Conservation (phyloP, 805 yeast species). For the Hanseniaspora lachancei region DNA sequence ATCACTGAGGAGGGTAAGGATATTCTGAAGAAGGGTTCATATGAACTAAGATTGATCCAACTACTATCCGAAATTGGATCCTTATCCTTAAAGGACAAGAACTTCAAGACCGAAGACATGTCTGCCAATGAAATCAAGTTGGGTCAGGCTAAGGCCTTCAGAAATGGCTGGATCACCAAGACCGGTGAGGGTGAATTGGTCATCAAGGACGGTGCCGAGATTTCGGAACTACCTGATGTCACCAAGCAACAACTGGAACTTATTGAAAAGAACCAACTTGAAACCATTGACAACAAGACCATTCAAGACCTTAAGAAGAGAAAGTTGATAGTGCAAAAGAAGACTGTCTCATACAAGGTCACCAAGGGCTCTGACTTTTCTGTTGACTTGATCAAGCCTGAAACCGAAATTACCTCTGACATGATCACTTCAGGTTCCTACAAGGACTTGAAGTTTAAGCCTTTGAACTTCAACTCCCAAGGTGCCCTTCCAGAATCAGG, state of each 20-base stretch:
- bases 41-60: conserved; percentile 71
- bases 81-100: conserved; percentile 42
- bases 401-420: conserved; percentile 89
- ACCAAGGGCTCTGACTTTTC: conserved; percentile 77
- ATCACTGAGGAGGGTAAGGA: conserved; percentile 74
- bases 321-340: conserved; percentile 61
- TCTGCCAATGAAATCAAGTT: conserved; percentile 67
- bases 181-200: conserved; percentile 57
- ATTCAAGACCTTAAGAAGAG: conserved; percentile 84
- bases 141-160: conserved; percentile 96
- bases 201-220: conserved; percentile 36
- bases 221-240: conserved; percentile 33
- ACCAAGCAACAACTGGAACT: conserved; percentile 52
- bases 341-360: conserved; percentile 61
- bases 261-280: conserved; percentile 27
- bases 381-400: conserved; percentile 61
- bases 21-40: conserved; percentile 70
- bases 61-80: conserved; percentile 66
- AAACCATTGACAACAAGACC: conserved; percentile 41
- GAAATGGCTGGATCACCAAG: conserved; percentile 89
- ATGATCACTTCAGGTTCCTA: conserved; percentile 77
- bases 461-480: conserved; percentile 91
- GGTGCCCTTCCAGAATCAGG: conserved; percentile 80
- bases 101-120: conserved; percentile 58
- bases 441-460: conserved; percentile 76